Evolutionary conservation across 305 asterid genomes (phyloP), one percentile per base, ranked within the genome.

Genomic region (Solanum chacoense): DNA sequence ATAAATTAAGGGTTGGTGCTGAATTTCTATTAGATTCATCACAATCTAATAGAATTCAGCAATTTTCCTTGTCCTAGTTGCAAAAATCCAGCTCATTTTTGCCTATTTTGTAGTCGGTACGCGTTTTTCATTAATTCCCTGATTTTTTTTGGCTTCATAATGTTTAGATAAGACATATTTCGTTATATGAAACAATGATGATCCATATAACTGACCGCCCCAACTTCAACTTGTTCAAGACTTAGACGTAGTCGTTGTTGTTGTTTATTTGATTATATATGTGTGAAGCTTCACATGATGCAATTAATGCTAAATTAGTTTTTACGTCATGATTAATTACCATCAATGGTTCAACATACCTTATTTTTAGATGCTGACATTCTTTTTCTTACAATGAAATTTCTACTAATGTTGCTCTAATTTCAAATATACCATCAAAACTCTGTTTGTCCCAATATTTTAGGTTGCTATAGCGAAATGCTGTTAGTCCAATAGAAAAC

Each of bases 41-140:
- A 55, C 81, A 87, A 88, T 93, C 93, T 89, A 88, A 31, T 71
- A 87, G 87, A 92, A 91, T 90, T 92, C 94, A 90, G 94, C 94
- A 91, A 89, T 89, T 92, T 74, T 87, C 91, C 75, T 37, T 55
- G 65, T 79, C 24, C 65, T 12, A 79, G 13, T 42, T 38, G 69
- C 69, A 9, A 40, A 45, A 59, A 26, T 29, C 86, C 18, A 80
- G 50, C 83, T 38, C 84, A 63, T 59, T 63, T 81, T 77, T 45
- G 34, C 72, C 87, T 9, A n/a, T 20, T 11, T 87, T 76, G 55
- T 86, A 26, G 77, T 36, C 28, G 85, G 89, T 87, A 29, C 18
- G 34, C 26, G 4, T 40, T 8, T 40, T 36, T 36, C 4, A 69
- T 72, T 20, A 38, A 18, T 37, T 69, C 6, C 71, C 26, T 26